Conservation (phyloP, 1,284 basidiomycete genomes). For the Agroathelia rolfsii region DNA sequence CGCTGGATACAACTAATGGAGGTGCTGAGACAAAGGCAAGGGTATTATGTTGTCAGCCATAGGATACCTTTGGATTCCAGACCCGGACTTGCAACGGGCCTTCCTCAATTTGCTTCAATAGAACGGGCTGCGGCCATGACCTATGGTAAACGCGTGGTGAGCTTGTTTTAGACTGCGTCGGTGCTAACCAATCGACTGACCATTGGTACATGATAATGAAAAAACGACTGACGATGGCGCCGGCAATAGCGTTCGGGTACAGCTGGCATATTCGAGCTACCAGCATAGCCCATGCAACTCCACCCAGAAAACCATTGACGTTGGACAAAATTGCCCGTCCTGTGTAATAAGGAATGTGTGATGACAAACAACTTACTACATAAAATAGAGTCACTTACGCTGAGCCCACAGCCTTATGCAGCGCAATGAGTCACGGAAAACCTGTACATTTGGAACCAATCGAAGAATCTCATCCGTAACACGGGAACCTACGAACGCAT, state of each 20-base stretch:
- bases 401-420: constrained; percentile 99
- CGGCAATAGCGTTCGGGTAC: constrained; percentile 91
- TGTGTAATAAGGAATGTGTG: constrained; percentile 23
- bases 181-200: constrained; percentile 32
- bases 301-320: constrained; percentile 95
- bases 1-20: constrained; percentile 73
- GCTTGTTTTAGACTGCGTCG: constrained; percentile 9
- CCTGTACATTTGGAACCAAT: constrained; percentile 88
- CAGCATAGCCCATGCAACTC: constrained; percentile 98
- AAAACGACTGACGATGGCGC: constrained; percentile 93
- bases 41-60: no score
- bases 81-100: constrained; percentile 89
- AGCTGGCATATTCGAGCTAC: constrained; percentile 98
- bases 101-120: constrained; percentile 94
- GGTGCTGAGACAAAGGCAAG: constrained; percentile 1
- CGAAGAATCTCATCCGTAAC: constrained; percentile 96
- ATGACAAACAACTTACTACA: constrained; percentile 4
- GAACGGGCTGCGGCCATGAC: constrained; percentile 96
- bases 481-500: constrained; percentile 61
- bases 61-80: constrained; percentile 88
- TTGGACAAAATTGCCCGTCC: constrained; percentile 97
- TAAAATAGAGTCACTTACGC: constrained; percentile 41
- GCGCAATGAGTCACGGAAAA: constrained; percentile 89
- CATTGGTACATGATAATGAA: constrained; percentile 97
- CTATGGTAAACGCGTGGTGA: constrained; percentile 28